Evolutionary conservation across 805 yeast species (phyloP).

Genomic region (Kluyveromyces wickerhamii): DNA sequence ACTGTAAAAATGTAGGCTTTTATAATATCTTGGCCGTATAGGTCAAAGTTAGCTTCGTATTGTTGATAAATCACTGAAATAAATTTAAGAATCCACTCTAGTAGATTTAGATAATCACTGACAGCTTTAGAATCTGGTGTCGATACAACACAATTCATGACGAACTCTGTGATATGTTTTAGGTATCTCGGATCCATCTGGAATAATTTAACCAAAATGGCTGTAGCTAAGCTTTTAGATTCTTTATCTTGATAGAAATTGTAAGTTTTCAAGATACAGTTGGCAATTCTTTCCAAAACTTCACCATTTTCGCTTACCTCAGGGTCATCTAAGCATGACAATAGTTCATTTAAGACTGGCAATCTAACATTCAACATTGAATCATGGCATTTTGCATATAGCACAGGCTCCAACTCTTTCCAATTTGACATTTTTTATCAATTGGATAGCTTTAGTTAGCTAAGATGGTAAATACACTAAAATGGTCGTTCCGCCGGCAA

Average conservation of each 20-base stretch:
- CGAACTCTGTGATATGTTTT: constrained; percentile 33
- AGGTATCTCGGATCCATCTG: constrained; percentile 28
- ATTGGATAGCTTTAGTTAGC: too few species aligned
- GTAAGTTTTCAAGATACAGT: constrained; percentile 39
- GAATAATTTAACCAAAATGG: constrained; percentile 34
- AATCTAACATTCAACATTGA: constrained; percentile 21
- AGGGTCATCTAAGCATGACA: constrained; percentile 13
- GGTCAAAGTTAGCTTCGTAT: constrained; percentile 19
- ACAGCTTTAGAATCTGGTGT: constrained; percentile 40
- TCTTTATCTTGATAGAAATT: constrained; percentile 42
- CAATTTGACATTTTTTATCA: constrained; percentile 9
- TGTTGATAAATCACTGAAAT: constrained; percentile 19
- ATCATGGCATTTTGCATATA: constrained; percentile 16
- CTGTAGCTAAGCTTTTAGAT: constrained; percentile 38
- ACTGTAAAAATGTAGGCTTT: constrained; percentile 32
- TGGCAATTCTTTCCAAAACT: constrained; percentile 26
- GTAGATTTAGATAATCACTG: constrained; percentile 47
- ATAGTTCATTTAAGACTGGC: constrained; percentile 22
- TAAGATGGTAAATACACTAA: too few species aligned
- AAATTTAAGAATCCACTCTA: constrained; percentile 48
- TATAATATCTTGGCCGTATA: constrained; percentile 33
- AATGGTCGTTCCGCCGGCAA: too few species aligned
- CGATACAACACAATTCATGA: constrained; percentile 28
- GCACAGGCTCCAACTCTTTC: constrained; percentile 18
- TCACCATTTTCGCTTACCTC: constrained; percentile 7